Base-by-base conservation (phyloP, 495 filamentous ascomycete genomes). In the Aspergillus bertholletiae region DNA sequence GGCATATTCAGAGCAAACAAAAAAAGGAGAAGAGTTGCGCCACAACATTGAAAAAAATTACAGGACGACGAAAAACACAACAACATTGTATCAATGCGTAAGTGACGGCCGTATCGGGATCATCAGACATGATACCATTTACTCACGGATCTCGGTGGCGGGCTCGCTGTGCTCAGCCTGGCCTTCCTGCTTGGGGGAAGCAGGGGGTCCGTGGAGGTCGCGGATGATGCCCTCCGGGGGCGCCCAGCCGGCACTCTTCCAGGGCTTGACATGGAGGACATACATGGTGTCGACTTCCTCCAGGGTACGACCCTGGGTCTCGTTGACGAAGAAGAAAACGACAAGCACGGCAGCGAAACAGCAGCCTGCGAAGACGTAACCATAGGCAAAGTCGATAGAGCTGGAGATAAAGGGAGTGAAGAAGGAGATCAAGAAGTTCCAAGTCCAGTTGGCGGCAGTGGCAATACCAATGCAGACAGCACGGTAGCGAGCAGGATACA, bases 281-380 rank as follows among this genome's bases (percentile, higher is more conserved):
- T 93, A 95, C 89, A 95, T 93, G 24, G 85, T 90, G 68, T 95
- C 90, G 56, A 93, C 79, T 65, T 92, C 85, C 76, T 92, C 88
- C 39, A 93, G 78, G 32, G 81, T 83, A 32, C 85, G 75, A 46
- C 83, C 82, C 57, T 82, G 76, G 22, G 78, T 83, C 69, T 94
- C 89, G 66, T 83, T 84, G 56, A 91, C 79, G 72, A 89, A 93
- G 76, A 93, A 87, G 72, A 84, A 93, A 44, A 89, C 85, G 24
- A 89, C 63, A 3, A 85, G 47, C n/a, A 78, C 77, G 17, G 77
- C 88, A 5, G 77, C 71, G 57, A 88, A 70, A 64, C 83, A 87
- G 74, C 84, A 89, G 3, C 66, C 83, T 3, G 86, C 88, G 59
- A 93, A 92, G 55, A 95, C 81, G 68, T 88, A 93, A 30, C 90